Base-by-base conservation (phyloP, 805 yeast genomes). In the Candida pseudofarinosa region DNA sequence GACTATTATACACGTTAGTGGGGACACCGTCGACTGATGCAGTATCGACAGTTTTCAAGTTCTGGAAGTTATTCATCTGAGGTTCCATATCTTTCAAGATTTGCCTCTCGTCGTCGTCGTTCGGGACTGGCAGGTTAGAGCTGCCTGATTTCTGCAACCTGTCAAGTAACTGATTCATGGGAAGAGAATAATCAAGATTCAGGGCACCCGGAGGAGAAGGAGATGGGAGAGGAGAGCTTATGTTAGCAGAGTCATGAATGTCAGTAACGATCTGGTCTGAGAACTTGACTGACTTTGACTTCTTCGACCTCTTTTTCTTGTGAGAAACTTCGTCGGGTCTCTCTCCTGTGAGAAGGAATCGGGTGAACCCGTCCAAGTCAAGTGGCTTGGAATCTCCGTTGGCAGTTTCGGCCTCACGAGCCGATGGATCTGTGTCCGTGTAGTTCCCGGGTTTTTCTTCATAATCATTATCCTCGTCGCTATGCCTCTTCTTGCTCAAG, bases 351-450 rank as follows among this genome's bases (percentile, higher is more conserved):
- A 90, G 65, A 53, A 88, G 72, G 54, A 90, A 81, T 49, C 85
- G 83, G 14, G 96, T 86, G 61, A 90, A 90, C 23, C 88, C 79
- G 60, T 90, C 96, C 51, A 90, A 69, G 57, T 90, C 96, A 18
- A 88, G 73, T 41, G 79, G 80, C 36, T 60, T 62, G 10, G 6
- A 7, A 6, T 6, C 10, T 23, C 28, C 28, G 10, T 23, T 10
- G 28, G 10, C 6, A 23, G 6, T 6, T 12, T 31, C 44, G 12
- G 41, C 38, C 18, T 43, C 39, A 18, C 39, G 37, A 15, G 28
- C 36, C 4, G 17, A n/a, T 35, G 17, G 8, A 36, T 18, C 19
- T 16, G 20, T 19, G 19, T 33, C 28, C 14, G 68, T 72, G 1
- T 59, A 59, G 33, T 18, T 35, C 32, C 19, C 37, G 7, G 33